Evolutionary conservation across 2,329 filamentous ascomycete genomes (phyloP), one percentile per base, ranked within the genome.

Genomic region (Hawksworthiomyces lignivorus): DNA sequence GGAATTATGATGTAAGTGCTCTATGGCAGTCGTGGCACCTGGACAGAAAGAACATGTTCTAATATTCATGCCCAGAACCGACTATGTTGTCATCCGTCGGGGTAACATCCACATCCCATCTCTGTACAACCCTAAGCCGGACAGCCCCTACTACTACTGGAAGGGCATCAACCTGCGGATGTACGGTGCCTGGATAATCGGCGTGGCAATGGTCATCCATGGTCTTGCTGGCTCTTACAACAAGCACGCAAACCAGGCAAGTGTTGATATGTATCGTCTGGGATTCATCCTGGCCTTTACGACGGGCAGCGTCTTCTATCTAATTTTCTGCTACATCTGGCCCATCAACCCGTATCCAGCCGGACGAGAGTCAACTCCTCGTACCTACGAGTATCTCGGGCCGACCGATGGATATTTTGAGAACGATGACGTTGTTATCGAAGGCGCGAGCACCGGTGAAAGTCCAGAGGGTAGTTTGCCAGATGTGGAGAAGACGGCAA

Each of bases 271-370:
- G 19, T 54, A 57, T 32, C 22, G 29, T 24, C 22, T 29, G 3
- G 36, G 41, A 15, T 39, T 39, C 17, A 19, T 44, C 30, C 30
- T 44, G 7, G 28, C 41, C 7, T 31, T 97, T 55, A 70, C 67
- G 43, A 89, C 96, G 57, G 88, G 88, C 45, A 90, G 96, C 64
- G 61, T 96, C 49, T 77, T 97, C 46, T 96, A 89, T 63, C 24
- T 26, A 8, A 8, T 34, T 20, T 34, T 34, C 31, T 34, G 31
- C 15, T 34, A 34, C 31, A 34, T 34, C 17, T 34, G 31, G 31
- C 31, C 31, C 3, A 12, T 34, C 18, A 18, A 20, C 20, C 18
- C 18, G 17, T 34, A 34, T 18, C 31, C 31, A 7, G 15, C 17
- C 10, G 31, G 31, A 7, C 10, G 31, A 5, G 31, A 34, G 20